Evolutionary conservation across 2,329 filamentous ascomycete species (phyloP), one percentile per base, ranked within the genome.

Genomic region (Claviceps maximensis): DNA sequence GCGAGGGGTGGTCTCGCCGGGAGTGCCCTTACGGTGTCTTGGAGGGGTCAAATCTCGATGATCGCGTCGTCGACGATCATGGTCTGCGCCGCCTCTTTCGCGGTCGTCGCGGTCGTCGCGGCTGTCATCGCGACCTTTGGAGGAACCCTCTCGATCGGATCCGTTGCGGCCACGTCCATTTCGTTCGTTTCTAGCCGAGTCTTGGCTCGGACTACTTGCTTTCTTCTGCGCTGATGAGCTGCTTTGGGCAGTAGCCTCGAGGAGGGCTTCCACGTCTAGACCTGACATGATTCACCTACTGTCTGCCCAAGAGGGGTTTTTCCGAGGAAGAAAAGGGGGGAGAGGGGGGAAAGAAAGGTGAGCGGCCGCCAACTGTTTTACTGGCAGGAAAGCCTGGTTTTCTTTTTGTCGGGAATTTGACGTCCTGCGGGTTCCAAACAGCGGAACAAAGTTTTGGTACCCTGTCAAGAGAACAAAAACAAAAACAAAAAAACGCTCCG

Each of bases 191-290:
- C 61, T 63, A 53, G 78, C 75, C 62, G 82, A 79, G 58, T 75
- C 72, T 57, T 80, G 79, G 59, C 73, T 65, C 54, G 70, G 67
- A 58, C 67, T 61, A 61, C 71, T 71, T 56, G 62, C 65, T 55
- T 74, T 73, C 62, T 74, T 73, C 52, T 77, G 72, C 52, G 73
- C 71, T 55, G 74, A 71, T 55, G 74, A 71, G 59, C 76, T 75
- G 59, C 76, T 75, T 66, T 82, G 83, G 51, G 87, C 87, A 57
- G 87, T 88, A 50, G 86, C 87, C 70, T 95, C 89, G 61, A 96
- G 82, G 59, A 96, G 79, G 59, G 89, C 88, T 76, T 96, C 90
- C 62, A 96, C 88, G 66, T 95, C 89, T 61, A 77, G 66, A 54
- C 69, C 72, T 51, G 73, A 69, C 74, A 78, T 77, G 57, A 59